Conservation (phyloP, 805 yeast species). For the Komagataella pastoris region DNA sequence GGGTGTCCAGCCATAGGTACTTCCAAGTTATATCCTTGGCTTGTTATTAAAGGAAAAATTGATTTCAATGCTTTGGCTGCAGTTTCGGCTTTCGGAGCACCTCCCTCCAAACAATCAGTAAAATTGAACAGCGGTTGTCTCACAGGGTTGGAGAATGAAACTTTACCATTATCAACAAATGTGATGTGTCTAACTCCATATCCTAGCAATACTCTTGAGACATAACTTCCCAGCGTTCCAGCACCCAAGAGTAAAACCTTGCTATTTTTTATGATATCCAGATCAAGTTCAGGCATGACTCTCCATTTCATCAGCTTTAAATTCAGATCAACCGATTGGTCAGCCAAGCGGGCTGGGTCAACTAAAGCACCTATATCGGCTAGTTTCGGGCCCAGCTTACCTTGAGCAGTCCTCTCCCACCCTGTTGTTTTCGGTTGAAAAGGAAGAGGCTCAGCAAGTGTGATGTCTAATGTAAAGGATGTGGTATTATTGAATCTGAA, state of each 20-base stretch:
- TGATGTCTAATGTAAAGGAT: conserved; percentile 16
- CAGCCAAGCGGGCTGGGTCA: conserved; percentile 71
- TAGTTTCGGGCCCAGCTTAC: conserved; percentile 67
- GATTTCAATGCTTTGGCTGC: conserved; percentile 65
- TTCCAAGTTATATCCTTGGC: conserved; percentile 51
- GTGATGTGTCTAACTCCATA: conserved; percentile 90
- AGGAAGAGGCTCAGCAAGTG: conserved; percentile 4
- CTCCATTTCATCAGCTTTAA: conserved; percentile 95
- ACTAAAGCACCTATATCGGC: conserved; percentile 75
- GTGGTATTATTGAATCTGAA: conserved; percentile 18
- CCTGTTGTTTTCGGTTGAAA: conserved; percentile 45
- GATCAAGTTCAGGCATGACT: conserved; percentile 67
- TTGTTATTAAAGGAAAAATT: conserved; percentile 67
- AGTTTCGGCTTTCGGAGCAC: conserved; percentile 58
- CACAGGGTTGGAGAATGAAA: conserved; percentile 91
- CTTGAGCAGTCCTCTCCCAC: conserved; percentile 77
- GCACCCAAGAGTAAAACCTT: conserved; percentile 81
- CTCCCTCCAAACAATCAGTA: conserved; percentile 69
- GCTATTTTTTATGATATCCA: conserved; percentile 46
- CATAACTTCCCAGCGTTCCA: conserved; percentile 92
- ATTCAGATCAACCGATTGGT: conserved; percentile 87
- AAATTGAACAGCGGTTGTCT: conserved; percentile 81
- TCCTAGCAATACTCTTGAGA: conserved; percentile 72
- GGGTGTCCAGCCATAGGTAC: conserved; percentile 98
- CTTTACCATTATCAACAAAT: conserved; percentile 79